Conservation (phyloP, 805 yeast genomes). For the Kurtzmaniella cleridarum region DNA sequence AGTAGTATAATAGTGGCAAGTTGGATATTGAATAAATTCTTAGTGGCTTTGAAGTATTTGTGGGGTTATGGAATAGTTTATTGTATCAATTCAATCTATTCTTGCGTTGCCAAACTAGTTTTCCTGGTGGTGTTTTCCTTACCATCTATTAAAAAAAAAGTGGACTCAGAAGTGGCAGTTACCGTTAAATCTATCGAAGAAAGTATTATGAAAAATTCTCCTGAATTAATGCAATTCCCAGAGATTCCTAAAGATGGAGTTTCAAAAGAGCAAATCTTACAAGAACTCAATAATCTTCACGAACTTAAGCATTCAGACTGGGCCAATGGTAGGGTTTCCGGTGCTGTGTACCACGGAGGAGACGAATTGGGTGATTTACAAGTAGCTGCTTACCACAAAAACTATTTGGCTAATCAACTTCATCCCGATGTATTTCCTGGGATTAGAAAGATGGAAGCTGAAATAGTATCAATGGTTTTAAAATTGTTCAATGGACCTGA, state of each 20-base stretch:
- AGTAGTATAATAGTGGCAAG: not conserved
- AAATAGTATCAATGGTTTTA: constrained; percentile 87
- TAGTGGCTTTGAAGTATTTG: constrained; percentile 8
- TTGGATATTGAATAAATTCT: constrained; percentile 5
- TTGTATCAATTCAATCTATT: constrained; percentile 14
- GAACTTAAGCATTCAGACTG: constrained; percentile 66
- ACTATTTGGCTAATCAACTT: constrained; percentile 85
- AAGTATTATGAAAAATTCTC: constrained; percentile 52
- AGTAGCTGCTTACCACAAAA: constrained; percentile 66
- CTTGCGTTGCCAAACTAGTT: constrained; percentile 12
- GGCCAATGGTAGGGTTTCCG: constrained; percentile 82
- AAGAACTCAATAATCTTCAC: constrained; percentile 46
- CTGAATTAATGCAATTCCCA: constrained; percentile 37
- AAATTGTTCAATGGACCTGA: constrained; percentile 74
- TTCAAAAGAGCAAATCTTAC: constrained; percentile 38
- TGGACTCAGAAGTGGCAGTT: constrained; percentile 54
- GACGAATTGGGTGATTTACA: constrained; percentile 69
- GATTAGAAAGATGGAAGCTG: constrained; percentile 92
- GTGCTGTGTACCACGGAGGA: constrained; percentile 97
- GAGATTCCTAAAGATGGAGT: constrained; percentile 60
- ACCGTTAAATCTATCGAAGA: constrained; percentile 48
- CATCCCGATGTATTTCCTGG: constrained; percentile 98
- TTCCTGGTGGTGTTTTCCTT: constrained; percentile 34
- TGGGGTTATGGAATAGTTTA: constrained; percentile 38
- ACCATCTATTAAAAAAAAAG: constrained; percentile 51